These are phyloP conservation scores for Candida orba DNA, from an alignment of 805 yeast species.

Conservation along the genomic window DNA sequence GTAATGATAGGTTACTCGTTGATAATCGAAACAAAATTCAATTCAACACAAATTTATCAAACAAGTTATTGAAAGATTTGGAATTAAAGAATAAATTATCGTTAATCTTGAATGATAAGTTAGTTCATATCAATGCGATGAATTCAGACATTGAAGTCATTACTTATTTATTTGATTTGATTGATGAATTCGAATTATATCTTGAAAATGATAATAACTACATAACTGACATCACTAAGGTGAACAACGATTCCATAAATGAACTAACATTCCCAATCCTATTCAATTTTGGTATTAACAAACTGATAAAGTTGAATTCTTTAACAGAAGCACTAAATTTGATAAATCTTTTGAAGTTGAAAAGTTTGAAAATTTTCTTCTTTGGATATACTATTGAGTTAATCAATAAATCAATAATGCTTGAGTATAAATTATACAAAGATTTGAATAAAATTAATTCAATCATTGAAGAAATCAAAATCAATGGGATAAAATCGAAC, in stretches of 20 bases:
- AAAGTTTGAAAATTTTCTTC: slow-evolving; percentile 25
- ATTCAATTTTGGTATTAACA: too few relatives aligned
- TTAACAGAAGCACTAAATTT: too few relatives aligned
- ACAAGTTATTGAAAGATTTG: slow-evolving; percentile 1
- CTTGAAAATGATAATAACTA: background rate
- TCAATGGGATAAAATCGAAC: slow-evolving; percentile 34
- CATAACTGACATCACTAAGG: too few relatives aligned
- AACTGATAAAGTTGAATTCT: too few relatives aligned
- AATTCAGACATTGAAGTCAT: background rate
- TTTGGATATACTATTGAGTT: slow-evolving; percentile 29
- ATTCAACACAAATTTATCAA: slow-evolving; percentile 1
- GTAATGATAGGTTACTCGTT: too few relatives aligned
- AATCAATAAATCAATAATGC: slow-evolving; percentile 31
- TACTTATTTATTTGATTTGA: background rate
- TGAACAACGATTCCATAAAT: background rate
- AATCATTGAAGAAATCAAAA: slow-evolving; percentile 32
- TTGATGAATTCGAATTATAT: background rate
- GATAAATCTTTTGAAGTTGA: background rate
- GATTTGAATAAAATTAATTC: slow-evolving; percentile 29
- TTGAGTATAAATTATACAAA: slow-evolving; percentile 33
- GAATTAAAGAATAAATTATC: slow-evolving; percentile 3
- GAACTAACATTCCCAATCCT: slow-evolving; percentile 1
- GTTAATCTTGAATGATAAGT: too few relatives aligned
- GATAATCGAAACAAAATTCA: background rate
- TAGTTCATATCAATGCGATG: too few relatives aligned